Percentiles rank a stretch among this genome's conserved stretches.
Conservation (phyloP, 352 stramenopile genomes). For the Pythium grandisporangium region DNA sequence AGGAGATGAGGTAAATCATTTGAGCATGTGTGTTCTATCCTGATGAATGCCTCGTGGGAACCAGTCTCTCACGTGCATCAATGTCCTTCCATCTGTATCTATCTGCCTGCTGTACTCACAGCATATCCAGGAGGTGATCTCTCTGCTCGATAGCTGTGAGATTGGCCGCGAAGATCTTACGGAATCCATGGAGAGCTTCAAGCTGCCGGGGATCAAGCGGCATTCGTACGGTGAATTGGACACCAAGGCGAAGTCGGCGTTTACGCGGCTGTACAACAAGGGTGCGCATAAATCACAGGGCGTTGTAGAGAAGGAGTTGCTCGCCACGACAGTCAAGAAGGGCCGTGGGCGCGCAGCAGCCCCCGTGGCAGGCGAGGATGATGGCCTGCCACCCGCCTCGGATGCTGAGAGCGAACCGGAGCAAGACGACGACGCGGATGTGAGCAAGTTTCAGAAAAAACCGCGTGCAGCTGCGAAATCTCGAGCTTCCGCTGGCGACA, state of each 20-base stretch:
- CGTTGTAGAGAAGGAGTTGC: conserved; percentile 80
- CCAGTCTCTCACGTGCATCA: too few species aligned
- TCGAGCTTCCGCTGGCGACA: conserved; percentile 1
- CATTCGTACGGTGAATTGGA: conserved; percentile 74
- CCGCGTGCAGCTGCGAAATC: conserved; percentile 7
- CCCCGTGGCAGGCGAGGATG: conserved; percentile 19
- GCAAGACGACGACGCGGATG: conserved; percentile 44
- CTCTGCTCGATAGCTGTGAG: conserved; percentile 95
- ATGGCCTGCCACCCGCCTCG: conserved; percentile 37
- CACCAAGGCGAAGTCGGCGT: conserved; percentile 88
- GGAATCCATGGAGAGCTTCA: conserved; percentile 93
- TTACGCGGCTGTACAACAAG: conserved; percentile 92
- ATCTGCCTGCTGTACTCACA: conserved; percentile 7
- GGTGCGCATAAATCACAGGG: conserved; percentile 90
- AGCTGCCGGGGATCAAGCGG: conserved; percentile 66
- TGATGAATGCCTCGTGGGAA: too few species aligned
- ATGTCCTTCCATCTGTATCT: too few species aligned
- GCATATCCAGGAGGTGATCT: conserved; percentile 87
- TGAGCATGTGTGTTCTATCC: background rate
- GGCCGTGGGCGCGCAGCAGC: conserved; percentile 37
- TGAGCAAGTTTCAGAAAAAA: conserved; percentile 84
- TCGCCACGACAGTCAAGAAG: conserved; percentile 67
- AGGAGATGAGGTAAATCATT: conserved; percentile 50
- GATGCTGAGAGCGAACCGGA: conserved; percentile 69
- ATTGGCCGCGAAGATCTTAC: conserved; percentile 96